Percentiles rank a stretch among this genome's conserved stretches.
Evolutionary conservation across 2,329 filamentous ascomycete species (phyloP).

Genomic region (Onygena corvina): DNA sequence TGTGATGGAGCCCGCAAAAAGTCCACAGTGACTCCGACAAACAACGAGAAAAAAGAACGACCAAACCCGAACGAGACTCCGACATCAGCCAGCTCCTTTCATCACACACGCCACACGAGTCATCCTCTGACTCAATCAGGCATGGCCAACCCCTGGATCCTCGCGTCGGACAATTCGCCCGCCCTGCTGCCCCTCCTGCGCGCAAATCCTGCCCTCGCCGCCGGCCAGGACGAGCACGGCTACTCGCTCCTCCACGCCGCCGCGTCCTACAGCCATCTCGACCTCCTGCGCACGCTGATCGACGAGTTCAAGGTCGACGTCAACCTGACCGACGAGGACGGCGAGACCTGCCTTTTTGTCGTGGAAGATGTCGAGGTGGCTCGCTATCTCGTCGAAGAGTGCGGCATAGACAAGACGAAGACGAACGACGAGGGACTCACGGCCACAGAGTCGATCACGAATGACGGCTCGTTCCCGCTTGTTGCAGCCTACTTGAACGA

Average conservation of each 20-base stretch:
- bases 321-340: conserved; percentile 77
- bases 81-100: no score
- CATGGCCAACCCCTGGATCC: conserved; percentile 45
- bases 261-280: conserved; percentile 77
- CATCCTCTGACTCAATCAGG: conserved; percentile 6
- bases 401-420: conserved; percentile 55
- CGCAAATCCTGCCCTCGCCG: conserved; percentile 62
- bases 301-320: conserved; percentile 65
- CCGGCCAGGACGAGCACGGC: conserved; percentile 73
- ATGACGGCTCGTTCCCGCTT: conserved; percentile 64
- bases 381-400: conserved; percentile 66
- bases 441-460: conserved; percentile 65
- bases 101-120: not conserved
- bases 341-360: conserved; percentile 91
- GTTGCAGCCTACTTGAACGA: conserved; percentile 59
- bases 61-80: no score
- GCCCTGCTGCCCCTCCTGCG: conserved; percentile 63
- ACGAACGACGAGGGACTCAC: conserved; percentile 65
- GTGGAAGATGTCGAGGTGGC: conserved; percentile 71
- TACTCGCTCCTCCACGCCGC: conserved; percentile 92
- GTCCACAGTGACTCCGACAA: no score
- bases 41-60: no score
- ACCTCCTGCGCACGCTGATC: conserved; percentile 64
- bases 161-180: conserved; percentile 70
- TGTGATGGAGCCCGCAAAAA: no score